A percentile compares a stretch with the other conserved stretches of the same genome.
Conservation (phyloP, 2,329 filamentous ascomycete species). For the Sarocladium brachiariae region DNA sequence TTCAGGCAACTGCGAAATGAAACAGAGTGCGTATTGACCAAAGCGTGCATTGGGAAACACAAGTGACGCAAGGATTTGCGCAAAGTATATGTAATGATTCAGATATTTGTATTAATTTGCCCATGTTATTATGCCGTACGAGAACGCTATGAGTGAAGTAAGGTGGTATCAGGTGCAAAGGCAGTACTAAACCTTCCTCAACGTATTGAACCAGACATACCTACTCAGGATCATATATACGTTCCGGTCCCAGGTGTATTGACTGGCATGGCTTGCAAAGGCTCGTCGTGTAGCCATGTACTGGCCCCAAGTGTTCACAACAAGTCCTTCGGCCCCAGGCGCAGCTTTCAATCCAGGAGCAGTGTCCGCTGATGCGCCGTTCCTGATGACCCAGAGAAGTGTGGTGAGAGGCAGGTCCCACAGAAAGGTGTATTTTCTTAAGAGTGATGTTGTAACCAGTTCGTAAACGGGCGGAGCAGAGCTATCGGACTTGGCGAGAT, state of each 20-base stretch:
- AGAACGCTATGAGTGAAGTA: too few species aligned
- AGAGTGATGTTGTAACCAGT: conserved; percentile 27
- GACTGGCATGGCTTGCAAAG: conserved; percentile 29
- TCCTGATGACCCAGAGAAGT: conserved; percentile 22
- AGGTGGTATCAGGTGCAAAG: neutral
- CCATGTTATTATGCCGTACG: too few species aligned
- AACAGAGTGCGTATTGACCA: too few species aligned
- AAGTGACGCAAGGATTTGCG: too few species aligned
- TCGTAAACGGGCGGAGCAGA: conserved; percentile 27
- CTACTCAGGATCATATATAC: conserved; percentile 32
- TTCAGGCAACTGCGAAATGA: too few species aligned
- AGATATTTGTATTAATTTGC: too few species aligned
- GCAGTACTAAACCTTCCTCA: neutral
- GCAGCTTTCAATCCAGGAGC: neutral
- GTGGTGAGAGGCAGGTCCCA: conserved; percentile 30
- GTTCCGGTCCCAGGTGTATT: conserved; percentile 34
- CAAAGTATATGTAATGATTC: too few species aligned
- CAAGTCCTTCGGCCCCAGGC: conserved; percentile 21
- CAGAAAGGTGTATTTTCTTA: conserved; percentile 31
- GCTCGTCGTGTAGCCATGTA: conserved; percentile 29
- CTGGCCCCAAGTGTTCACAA: conserved; percentile 28
- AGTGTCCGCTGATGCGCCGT: neutral
- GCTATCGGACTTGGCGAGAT: conserved; percentile 21
- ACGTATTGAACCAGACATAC: conserved; percentile 32
- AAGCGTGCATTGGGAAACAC: too few species aligned